These are phyloP conservation scores for Claviceps lovelessii DNA, from an alignment of 2,329 filamentous ascomycete genomes.

Conservation along the genomic window DNA sequence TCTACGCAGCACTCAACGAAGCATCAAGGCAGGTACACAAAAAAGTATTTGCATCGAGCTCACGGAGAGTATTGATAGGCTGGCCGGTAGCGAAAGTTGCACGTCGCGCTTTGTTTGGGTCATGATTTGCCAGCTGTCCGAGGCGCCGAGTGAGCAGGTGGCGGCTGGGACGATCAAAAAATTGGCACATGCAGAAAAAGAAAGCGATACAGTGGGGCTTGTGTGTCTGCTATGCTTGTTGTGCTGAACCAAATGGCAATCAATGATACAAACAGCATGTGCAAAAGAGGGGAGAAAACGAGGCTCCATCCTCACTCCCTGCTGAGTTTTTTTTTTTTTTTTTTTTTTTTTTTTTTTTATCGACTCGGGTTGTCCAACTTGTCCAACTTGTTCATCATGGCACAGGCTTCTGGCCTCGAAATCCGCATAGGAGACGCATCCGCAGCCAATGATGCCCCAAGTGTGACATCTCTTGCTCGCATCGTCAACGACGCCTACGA, in stretches of 20 bases:
- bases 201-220: neutral
- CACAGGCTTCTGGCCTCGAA: neutral
- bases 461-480: constrained; percentile 7
- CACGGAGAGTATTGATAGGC: neutral
- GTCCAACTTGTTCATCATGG: neutral
- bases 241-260: too few species aligned
- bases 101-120: neutral
- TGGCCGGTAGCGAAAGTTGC: neutral
- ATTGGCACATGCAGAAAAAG: neutral
- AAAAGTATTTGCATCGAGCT: neutral
- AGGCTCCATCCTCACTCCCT: neutral
- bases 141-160: neutral
- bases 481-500: constrained; percentile 16
- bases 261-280: neutral
- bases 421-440: constrained; percentile 10
- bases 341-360: too few species aligned
- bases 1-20: neutral
- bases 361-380: neutral
- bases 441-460: constrained; percentile 8
- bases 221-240: neutral
- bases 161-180: neutral
- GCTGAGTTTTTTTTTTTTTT: too few species aligned
- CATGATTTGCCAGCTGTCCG: neutral
- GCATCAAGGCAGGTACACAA: neutral
- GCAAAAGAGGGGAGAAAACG: neutral